Evolutionary conservation across 768 basidiomycete species (phyloP), one percentile per base, ranked within the genome.

Genomic region (Termitomyces sp.): DNA sequence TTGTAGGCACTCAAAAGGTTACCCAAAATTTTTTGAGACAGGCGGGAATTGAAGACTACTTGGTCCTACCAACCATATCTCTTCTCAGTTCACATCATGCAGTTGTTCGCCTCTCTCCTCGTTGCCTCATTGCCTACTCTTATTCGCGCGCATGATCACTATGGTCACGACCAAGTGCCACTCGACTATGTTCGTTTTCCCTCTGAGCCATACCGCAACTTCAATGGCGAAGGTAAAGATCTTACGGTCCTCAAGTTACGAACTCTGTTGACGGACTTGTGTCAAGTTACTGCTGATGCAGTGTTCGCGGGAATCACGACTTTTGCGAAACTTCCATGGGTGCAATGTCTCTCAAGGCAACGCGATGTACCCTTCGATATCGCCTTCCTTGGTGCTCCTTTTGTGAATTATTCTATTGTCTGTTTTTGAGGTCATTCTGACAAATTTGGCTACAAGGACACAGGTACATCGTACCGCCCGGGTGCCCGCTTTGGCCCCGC

Each of bases 401-500:
- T 90, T 65, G 86, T 87, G 71, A 66, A 82, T 67, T 21, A 4
- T 25, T 27, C 17, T 59, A 12, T 50, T 27, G 21, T 19, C 31
- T 29, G 53, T 43, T 40, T 37, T 43, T 50, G 23, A 14, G 16
- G 21, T 42, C 41, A 44, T 12, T 27, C 25, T 44, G 14, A 44
- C 12, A 17, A 44, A 29, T 7, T 29, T 29, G 16, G 43, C 16
- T 12, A 1, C 3, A 48, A 86, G 84, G 85, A 89, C 55, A 87
- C 86, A 23, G 84, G 82, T 0, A 88, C 89, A 5, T 87, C 87
- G 46, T 92, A 90, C 69, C 79, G 90, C 7, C 87, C 89, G 1
- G 92, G 92, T 37, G 92, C 92, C 32, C 82, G 92, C 14, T 94
- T 94, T 59, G 92, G 92, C 7, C 92, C 91, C 49, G 83, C 87